Percentiles rank a stretch among this genome's conserved stretches.
Evolutionary conservation across 306 rosid genomes (phyloP).

Genomic region (Abrus pulchellus): DNA sequence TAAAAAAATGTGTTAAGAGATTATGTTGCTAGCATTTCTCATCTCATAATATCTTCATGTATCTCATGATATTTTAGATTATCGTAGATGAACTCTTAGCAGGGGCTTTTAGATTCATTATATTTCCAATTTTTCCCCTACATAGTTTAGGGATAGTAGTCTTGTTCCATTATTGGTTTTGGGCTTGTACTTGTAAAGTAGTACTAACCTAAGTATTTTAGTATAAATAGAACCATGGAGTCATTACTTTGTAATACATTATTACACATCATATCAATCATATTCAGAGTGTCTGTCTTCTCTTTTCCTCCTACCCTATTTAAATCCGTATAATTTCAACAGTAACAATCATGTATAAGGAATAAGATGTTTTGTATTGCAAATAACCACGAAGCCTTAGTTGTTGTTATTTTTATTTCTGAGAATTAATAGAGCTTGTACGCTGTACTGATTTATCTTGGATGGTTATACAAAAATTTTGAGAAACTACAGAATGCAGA

Average conservation of each 20-base stretch:
- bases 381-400: conserved; percentile 16
- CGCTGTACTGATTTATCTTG: neutral
- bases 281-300: neutral
- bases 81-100: neutral
- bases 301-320: neutral
- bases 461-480: neutral
- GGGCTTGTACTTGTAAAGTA: neutral
- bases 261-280: neutral
- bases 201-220: neutral
- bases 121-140: neutral
- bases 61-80: neutral
- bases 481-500: neutral
- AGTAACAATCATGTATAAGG: neutral
- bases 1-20: no score
- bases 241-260: neutral
- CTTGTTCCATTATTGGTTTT: conserved; percentile 22
- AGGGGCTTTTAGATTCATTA: neutral
- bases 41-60: neutral
- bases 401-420: neutral
- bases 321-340: neutral
- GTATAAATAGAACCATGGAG: conserved; percentile 1
- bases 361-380: neutral
- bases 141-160: neutral
- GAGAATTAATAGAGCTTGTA: neutral
- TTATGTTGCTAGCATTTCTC: no score